phyloP scores from a whole-genome alignment of 2,329 filamentous ascomycete species.

The Cercospora sojina region DNA sequence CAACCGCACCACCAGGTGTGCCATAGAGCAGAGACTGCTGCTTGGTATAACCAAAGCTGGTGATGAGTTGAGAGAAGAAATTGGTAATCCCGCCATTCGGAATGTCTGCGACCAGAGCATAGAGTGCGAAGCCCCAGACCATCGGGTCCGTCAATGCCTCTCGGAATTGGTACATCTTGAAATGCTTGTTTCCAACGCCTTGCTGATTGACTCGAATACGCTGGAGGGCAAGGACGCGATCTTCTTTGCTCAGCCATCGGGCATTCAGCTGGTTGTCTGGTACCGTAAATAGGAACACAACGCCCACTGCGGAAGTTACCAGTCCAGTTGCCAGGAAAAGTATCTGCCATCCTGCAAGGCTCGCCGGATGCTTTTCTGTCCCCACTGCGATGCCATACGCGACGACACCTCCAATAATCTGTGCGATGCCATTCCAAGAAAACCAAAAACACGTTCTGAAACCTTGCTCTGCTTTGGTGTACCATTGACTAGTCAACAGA shows the following conservation, averaged over 20 bases:
- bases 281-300: slow-evolving; percentile 48
- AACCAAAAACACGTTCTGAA: slow-evolving; percentile 66
- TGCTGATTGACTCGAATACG: slow-evolving; percentile 73
- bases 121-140: slow-evolving; percentile 61
- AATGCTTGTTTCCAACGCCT: slow-evolving; percentile 61
- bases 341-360: slow-evolving; percentile 66
- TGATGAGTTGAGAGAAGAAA: slow-evolving; percentile 63
- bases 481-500: slow-evolving; percentile 69
- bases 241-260: slow-evolving; percentile 63
- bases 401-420: slow-evolving; percentile 62
- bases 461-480: slow-evolving; percentile 68
- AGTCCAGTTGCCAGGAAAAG: slow-evolving; percentile 50
- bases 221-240: slow-evolving; percentile 67
- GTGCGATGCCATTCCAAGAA: slow-evolving; percentile 63
- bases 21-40: slow-evolving; percentile 65
- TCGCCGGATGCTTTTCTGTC: slow-evolving; percentile 54
- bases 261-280: slow-evolving; percentile 63
- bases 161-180: slow-evolving; percentile 57
- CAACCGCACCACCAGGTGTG: slow-evolving; percentile 63
- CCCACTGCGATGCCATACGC: slow-evolving; percentile 64
- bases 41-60: slow-evolving; percentile 63
- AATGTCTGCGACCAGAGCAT: slow-evolving; percentile 57
- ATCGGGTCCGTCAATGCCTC: slow-evolving; percentile 59
- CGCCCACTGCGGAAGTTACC: slow-evolving; percentile 43
- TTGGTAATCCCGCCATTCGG: slow-evolving; percentile 60